A percentile compares a stretch with the other conserved stretches of the same genome.
phyloP scores from a whole-genome alignment of 441 rosid genomes.

The Pelargonium fulgidum region DNA sequence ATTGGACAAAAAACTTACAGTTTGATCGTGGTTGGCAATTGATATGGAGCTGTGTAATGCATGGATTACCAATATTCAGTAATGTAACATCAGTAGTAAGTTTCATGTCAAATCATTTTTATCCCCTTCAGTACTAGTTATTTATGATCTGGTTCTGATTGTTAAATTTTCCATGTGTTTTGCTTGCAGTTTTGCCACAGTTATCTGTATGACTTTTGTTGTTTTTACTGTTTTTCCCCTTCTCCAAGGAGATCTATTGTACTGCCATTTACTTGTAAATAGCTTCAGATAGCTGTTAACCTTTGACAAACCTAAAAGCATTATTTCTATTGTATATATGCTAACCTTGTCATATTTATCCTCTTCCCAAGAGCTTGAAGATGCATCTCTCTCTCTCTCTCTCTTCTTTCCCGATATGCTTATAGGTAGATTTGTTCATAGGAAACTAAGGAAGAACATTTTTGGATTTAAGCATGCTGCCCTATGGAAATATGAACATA shows the following conservation, averaged over 20 bases:
- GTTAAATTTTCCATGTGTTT: not conserved
- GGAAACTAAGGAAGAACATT: not conserved
- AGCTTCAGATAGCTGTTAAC: not conserved
- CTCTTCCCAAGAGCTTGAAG: not conserved
- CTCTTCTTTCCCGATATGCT: not conserved
- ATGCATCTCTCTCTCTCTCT: not conserved
- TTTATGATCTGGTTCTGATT: not conserved
- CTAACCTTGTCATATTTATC: not conserved
- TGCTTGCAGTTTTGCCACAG: not conserved
- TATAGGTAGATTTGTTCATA: not conserved
- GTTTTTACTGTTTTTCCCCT: not conserved
- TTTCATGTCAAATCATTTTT: slow-evolving; percentile 19
- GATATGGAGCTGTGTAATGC: slow-evolving; percentile 74
- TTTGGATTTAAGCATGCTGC: not conserved
- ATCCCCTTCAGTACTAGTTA: not conserved
- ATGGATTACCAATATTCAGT: slow-evolving; percentile 75
- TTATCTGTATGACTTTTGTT: not conserved
- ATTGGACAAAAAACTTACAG: slow-evolving; percentile 40
- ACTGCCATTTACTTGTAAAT: not conserved
- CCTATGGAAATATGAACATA: not conserved
- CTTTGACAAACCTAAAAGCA: not conserved
- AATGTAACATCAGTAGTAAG: slow-evolving; percentile 66
- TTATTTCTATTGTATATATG: not conserved
- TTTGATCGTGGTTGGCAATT: slow-evolving; percentile 62
- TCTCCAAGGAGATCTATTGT: not conserved